Evolutionary conservation across 345 rosid species (phyloP), one percentile per base, ranked within the genome.

Genomic region (Rhodomyrtus tomentosa): DNA sequence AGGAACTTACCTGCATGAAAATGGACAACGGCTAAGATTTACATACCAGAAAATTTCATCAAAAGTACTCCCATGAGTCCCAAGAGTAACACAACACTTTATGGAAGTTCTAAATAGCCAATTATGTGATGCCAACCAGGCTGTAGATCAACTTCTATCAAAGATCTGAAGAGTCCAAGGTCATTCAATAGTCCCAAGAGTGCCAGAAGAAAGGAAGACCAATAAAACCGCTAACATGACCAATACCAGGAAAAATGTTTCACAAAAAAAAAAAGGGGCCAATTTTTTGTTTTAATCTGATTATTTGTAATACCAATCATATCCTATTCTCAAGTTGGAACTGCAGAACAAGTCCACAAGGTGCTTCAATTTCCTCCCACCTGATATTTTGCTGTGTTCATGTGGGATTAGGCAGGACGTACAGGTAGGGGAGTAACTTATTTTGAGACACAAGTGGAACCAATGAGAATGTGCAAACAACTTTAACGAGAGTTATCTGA

Each of bases 1-100:
- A 93, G 45, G 94, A 86, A 13, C 84, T 20, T 83, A 49, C 90
- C 91, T 89, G 81, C 83, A 84, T 8, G 16, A 8, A 84, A 13
- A 82, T 27, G 80, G 15, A 81, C 4, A 25, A 5, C 50, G 15
- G 42, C 48, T 50, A 58, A 59, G 51, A 62, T 27, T 38, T 48
- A 22, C 53, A 27, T 45, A 40, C 55, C 14, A 83, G 21, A 48
- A 22, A 59, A 82, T 50, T 50, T 82, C 3, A 0, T 82, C 72
- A 54, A 54, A 56, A 49, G 55, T 14, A 32, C 80, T 68, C 74
- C 22, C 32, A 21, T 53, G 50, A 36, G 76, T 36, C 45, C 76
- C 45, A 1, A 32, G 24, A 32, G 13, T 68, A 68, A 68, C 38
- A 36, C 4, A 22, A 36, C 25, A 36, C 76, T 68, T 36, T 68